phyloP scores from a whole-genome alignment of 116 monocot genomes.

The Iris pallida region DNA sequence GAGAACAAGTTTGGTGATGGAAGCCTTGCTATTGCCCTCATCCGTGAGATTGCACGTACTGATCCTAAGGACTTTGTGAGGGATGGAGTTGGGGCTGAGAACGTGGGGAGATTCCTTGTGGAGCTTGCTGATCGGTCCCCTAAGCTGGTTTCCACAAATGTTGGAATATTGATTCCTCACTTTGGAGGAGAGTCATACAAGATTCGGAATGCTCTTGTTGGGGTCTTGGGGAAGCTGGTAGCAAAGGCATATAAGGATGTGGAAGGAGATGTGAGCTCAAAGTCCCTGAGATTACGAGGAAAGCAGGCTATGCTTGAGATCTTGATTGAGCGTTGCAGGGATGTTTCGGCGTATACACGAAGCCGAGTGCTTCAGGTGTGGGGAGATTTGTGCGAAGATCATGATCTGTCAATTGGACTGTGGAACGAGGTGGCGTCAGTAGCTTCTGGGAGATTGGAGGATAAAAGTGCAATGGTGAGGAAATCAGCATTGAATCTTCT shows the following conservation, averaged over 20 bases:
- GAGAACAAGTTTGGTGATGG: conserved; percentile 84
- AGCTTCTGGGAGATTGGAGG: conserved; percentile 93
- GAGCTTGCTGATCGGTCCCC: conserved; percentile 78
- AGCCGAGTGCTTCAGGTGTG: conserved; percentile 95
- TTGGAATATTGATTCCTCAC: conserved; percentile 84
- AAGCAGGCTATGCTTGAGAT: conserved; percentile 97
- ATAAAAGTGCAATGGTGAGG: conserved; percentile 91
- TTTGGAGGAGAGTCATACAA: conserved; percentile 99
- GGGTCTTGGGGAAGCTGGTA: conserved; percentile 88
- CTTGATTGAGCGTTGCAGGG: conserved; percentile 80
- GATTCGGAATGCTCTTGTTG: conserved; percentile 88
- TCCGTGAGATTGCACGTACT: conserved; percentile 75
- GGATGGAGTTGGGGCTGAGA: conserved; percentile 83
- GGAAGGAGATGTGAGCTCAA: conserved; percentile 69
- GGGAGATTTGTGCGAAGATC: conserved; percentile 91
- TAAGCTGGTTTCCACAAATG: conserved; percentile 80
- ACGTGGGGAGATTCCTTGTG: conserved; percentile 83
- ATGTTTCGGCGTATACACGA: conserved; percentile 95
- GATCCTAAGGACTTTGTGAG: conserved; percentile 87
- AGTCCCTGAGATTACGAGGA: conserved; percentile 45
- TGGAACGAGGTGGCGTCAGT: conserved; percentile 94
- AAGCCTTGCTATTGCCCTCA: conserved; percentile 54
- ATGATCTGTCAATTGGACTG: conserved; percentile 75
- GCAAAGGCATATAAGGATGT: conserved; percentile 73
- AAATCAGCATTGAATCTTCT: conserved; percentile 90